Conservation (phyloP, 768 basidiomycete genomes). For the Lepiota venenata region DNA sequence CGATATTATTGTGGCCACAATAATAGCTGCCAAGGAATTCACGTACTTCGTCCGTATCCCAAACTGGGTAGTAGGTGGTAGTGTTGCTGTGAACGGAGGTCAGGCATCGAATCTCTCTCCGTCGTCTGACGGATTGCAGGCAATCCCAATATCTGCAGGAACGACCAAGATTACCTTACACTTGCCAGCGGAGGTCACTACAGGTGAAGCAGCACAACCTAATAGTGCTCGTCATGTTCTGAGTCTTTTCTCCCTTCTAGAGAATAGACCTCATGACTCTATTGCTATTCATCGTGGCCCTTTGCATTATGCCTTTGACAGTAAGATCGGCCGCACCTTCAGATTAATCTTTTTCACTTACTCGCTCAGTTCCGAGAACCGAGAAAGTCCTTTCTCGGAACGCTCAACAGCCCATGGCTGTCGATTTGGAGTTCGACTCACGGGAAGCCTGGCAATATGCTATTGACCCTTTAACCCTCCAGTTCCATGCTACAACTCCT, state of each 20-base stretch:
- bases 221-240: too few species aligned
- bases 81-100: too few species aligned
- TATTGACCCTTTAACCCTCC: conserved; percentile 42
- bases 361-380: conserved; percentile 24
- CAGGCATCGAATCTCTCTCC: too few species aligned
- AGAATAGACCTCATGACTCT: conserved; percentile 17
- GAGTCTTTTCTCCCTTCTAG: too few species aligned
- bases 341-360: not conserved
- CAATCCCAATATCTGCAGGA: too few species aligned
- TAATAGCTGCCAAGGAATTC: conserved; percentile 37
- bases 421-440: conserved; percentile 48
- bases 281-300: conserved; percentile 52
- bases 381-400: conserved; percentile 38
- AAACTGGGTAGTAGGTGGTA: too few species aligned
- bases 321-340: conserved; percentile 17
- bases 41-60: conserved; percentile 26
- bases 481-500: conserved; percentile 28
- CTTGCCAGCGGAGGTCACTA: too few species aligned
- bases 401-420: conserved; percentile 38
- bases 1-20: conserved; percentile 40
- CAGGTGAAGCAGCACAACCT: too few species aligned
- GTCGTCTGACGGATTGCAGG: too few species aligned
- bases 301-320: conserved; percentile 53
- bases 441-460: conserved; percentile 48
- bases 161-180: too few species aligned